Percentiles rank a stretch among this genome's conserved stretches.
phyloP scores from a whole-genome alignment of 495 filamentous ascomycete genomes.

The Aspergillus leporis region DNA sequence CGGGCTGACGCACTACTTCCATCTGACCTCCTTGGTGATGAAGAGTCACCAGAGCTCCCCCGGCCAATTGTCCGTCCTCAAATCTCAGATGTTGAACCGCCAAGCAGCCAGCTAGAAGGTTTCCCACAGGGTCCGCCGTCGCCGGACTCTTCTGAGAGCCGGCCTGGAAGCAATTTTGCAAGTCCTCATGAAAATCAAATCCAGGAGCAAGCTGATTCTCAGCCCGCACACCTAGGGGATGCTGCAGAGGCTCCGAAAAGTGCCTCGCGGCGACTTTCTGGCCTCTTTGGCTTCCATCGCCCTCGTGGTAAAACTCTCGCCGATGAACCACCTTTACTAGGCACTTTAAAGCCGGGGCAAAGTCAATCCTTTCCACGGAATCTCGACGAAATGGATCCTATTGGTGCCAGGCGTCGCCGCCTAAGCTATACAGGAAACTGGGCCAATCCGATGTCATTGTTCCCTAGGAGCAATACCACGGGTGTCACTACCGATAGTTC shows the following conservation, averaged over 20 bases:
- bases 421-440: conserved; percentile 66
- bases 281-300: conserved; percentile 67
- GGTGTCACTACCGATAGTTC: conserved; percentile 44
- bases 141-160: conserved; percentile 65
- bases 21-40: conserved; percentile 76
- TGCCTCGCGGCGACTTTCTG: conserved; percentile 55
- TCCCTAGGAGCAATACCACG: conserved; percentile 47
- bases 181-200: conserved; percentile 68
- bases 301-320: conserved; percentile 70
- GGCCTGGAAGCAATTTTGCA: conserved; percentile 62
- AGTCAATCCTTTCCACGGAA: conserved; percentile 81
- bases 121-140: conserved; percentile 62
- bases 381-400: conserved; percentile 68
- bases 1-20: conserved; percentile 76
- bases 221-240: conserved; percentile 34
- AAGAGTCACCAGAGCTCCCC: conserved; percentile 62
- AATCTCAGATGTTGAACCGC: conserved; percentile 40
- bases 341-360: conserved; percentile 71
- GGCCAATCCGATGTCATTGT: conserved; percentile 56
- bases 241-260: conserved; percentile 49
- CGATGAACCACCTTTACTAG: conserved; percentile 67
- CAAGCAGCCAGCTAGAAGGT: conserved; percentile 34
- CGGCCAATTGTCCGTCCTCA: conserved; percentile 38
- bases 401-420: conserved; percentile 61
- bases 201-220: conserved; percentile 35